Conservation (phyloP, 768 basidiomycete genomes). For the Lactarius trivialis region DNA sequence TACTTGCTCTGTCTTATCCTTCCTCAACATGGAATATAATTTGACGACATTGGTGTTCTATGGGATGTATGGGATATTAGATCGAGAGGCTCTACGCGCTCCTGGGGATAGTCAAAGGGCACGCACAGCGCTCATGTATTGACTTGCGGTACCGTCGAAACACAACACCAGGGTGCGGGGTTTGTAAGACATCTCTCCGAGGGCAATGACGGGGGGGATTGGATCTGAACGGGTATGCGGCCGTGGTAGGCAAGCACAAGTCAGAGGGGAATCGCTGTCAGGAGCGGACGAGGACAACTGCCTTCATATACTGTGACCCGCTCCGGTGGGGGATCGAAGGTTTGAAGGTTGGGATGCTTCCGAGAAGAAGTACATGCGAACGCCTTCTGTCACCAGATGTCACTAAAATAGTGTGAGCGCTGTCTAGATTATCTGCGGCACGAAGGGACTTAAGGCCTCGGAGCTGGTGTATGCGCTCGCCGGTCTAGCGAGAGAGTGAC, state of each 20-base stretch:
- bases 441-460: too few species aligned
- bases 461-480: too few species aligned
- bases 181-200: constrained; percentile 20
- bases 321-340: neutral
- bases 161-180: constrained; percentile 21
- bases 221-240: neutral
- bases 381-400: neutral
- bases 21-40: constrained; percentile 34
- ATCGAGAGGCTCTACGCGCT: neutral
- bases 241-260: neutral
- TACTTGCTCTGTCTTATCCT: constrained; percentile 34
- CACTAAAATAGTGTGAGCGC: too few species aligned
- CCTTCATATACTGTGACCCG: neutral
- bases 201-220: neutral
- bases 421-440: neutral
- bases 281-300: neutral
- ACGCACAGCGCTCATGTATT: constrained; percentile 6
- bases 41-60: constrained; percentile 40
- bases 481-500: neutral
- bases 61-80: constrained; percentile 8
- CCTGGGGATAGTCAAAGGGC: neutral
- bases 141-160: constrained; percentile 20
- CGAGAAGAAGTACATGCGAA: neutral
- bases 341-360: neutral
- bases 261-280: neutral